Evolutionary conservation across 164 flowering plant species (phyloP).

Genomic region (Macadamia tetraphylla): DNA sequence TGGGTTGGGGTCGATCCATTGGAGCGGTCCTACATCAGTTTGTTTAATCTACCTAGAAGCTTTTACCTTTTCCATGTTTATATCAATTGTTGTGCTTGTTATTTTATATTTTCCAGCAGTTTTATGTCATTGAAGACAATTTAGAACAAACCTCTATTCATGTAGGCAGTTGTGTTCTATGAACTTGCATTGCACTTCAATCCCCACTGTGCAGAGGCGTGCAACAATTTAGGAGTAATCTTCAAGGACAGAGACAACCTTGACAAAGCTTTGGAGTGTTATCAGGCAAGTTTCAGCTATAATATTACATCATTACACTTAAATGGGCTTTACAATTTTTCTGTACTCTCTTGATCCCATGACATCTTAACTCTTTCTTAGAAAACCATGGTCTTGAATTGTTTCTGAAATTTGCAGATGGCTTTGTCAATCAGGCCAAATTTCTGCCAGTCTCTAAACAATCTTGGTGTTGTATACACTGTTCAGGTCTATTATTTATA

Average conservation of each 20-base stretch:
- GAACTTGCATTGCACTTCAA: constrained; percentile 98
- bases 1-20: too few relatives aligned
- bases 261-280: constrained; percentile 98
- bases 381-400: constrained; percentile 1
- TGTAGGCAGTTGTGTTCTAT: constrained; percentile 95
- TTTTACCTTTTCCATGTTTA: background rate
- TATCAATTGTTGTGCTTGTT: background rate
- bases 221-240: constrained; percentile 97
- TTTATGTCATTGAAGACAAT: constrained; percentile 5
- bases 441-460: constrained; percentile 95
- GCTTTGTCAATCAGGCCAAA: constrained; percentile 91
- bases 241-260: constrained; percentile 98
- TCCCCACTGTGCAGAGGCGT: constrained; percentile 98
- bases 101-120: background rate
- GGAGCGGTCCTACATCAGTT: background rate
- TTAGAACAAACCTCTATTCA: constrained; percentile 13
- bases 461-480: constrained; percentile 98
- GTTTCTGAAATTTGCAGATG: constrained; percentile 42
- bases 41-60: background rate
- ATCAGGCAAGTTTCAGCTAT: constrained; percentile 52
- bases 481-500: constrained; percentile 66
- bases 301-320: background rate
- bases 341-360: background rate
- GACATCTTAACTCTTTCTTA: background rate
- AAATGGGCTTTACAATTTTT: background rate